Conservation (phyloP, 2,329 filamentous ascomycete species). For the Ilyonectria robusta region DNA sequence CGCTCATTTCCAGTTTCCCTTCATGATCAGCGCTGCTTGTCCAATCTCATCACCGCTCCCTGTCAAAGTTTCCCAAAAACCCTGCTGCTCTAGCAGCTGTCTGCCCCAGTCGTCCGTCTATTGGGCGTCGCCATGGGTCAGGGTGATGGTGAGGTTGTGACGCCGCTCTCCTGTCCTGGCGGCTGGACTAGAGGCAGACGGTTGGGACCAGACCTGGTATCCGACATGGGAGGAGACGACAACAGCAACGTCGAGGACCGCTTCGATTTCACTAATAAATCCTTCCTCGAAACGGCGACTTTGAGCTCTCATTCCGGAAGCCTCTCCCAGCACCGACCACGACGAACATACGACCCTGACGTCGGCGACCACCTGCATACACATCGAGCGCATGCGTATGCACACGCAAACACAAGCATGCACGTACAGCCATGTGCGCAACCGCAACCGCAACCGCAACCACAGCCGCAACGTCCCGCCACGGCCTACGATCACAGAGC, state of each 20-base stretch:
- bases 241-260: conserved; percentile 34
- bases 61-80: conserved; percentile 40
- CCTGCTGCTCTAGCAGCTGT: conserved; percentile 37
- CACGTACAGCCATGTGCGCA: conserved; percentile 35
- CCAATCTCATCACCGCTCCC: conserved; percentile 43
- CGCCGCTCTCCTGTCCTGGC: conserved; percentile 39
- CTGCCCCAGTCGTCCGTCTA: conserved; percentile 34
- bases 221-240: conserved; percentile 35
- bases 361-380: conserved; percentile 33
- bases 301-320: conserved; percentile 42
- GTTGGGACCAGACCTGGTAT: conserved; percentile 31
- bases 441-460: conserved; percentile 10
- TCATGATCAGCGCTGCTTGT: conserved; percentile 45
- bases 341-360: conserved; percentile 16
- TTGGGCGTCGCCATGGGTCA: conserved; percentile 44
- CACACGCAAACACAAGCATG: conserved; percentile 36
- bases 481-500: conserved; percentile 31
- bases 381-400: conserved; percentile 38
- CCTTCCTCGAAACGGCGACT: conserved; percentile 48
- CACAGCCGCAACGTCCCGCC: conserved; percentile 34
- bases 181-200: conserved; percentile 39
- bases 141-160: conserved; percentile 42
- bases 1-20: conserved; percentile 45
- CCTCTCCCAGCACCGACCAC: conserved; percentile 35
- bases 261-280: conserved; percentile 42